Evolutionary conservation across 257 asterid genomes (phyloP).

Genomic region (Nicotiana otophora): DNA sequence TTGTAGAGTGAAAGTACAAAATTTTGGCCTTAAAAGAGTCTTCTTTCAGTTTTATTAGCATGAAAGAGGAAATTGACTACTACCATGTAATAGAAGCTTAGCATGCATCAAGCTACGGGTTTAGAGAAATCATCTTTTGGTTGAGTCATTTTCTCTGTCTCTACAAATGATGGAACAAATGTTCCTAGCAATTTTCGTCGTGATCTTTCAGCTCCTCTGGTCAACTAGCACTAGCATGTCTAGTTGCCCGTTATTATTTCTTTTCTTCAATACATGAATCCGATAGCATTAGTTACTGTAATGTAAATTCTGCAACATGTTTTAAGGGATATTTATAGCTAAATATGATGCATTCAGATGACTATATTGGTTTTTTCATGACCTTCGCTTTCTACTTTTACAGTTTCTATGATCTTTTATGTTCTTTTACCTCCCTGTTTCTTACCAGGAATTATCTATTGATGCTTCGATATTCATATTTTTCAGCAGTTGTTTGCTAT

Average conservation of each 20-base stretch:
- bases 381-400: not conserved
- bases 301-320: not conserved
- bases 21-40: slow-evolving; percentile 4
- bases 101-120: slow-evolving; percentile 23
- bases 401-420: not conserved
- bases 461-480: no score
- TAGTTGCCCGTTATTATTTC: not conserved
- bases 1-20: slow-evolving; percentile 13
- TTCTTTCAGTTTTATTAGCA: slow-evolving; percentile 10
- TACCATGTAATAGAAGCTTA: slow-evolving; percentile 12
- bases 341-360: not conserved
- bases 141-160: slow-evolving; percentile 11
- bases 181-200: not conserved
- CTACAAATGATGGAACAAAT: slow-evolving; percentile 21
- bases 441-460: no score
- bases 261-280: not conserved
- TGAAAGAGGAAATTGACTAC: slow-evolving; percentile 13
- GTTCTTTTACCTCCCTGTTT: not conserved
- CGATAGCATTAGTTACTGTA: not conserved
- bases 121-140: slow-evolving; percentile 18
- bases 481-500: not conserved
- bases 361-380: not conserved
- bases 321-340: not conserved
- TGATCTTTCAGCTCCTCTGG: not conserved
- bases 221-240: not conserved